Conservation (phyloP, 2,329 filamentous ascomycete genomes). For the Bipolaris oryzae region DNA sequence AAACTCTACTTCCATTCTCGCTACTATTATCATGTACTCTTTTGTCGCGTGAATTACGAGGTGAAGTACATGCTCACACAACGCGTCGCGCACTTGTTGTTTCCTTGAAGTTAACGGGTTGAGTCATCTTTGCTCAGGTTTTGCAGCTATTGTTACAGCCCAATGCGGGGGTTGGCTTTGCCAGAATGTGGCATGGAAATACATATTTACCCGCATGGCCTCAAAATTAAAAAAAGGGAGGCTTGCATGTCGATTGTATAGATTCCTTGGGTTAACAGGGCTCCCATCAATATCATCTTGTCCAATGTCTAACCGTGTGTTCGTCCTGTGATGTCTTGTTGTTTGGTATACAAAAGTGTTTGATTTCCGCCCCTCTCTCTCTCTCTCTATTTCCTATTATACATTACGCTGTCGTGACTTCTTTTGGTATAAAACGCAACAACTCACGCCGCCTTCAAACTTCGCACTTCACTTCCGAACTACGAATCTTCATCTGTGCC, state of each 20-base stretch:
- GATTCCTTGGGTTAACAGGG: constrained; percentile 1
- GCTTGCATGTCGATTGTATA: constrained; percentile 7
- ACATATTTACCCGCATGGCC: not conserved
- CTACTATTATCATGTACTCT: not conserved
- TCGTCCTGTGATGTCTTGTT: not conserved
- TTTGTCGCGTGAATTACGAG: not conserved
- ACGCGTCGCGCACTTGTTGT: not conserved
- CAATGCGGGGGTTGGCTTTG: not conserved
- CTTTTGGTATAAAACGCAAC: not conserved
- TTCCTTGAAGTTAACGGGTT: not conserved
- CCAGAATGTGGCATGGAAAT: constrained; percentile 1
- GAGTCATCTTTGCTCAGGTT: not conserved
- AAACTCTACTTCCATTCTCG: not conserved
- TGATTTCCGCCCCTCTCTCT: too few species aligned
- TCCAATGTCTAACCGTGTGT: not conserved
- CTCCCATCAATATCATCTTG: constrained; percentile 3
- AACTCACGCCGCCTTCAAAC: not conserved
- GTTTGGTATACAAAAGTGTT: not conserved
- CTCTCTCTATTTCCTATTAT: not conserved
- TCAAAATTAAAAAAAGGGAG: not conserved
- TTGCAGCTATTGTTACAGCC: not conserved
- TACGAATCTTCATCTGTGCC: not conserved
- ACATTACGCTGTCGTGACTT: too few species aligned
- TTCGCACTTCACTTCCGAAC: not conserved
- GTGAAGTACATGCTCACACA: not conserved